Evolutionary conservation across 1,284 basidiomycete species (phyloP), one percentile per base, ranked within the genome.

Genomic region (Austroboletus novae-zelandiae): DNA sequence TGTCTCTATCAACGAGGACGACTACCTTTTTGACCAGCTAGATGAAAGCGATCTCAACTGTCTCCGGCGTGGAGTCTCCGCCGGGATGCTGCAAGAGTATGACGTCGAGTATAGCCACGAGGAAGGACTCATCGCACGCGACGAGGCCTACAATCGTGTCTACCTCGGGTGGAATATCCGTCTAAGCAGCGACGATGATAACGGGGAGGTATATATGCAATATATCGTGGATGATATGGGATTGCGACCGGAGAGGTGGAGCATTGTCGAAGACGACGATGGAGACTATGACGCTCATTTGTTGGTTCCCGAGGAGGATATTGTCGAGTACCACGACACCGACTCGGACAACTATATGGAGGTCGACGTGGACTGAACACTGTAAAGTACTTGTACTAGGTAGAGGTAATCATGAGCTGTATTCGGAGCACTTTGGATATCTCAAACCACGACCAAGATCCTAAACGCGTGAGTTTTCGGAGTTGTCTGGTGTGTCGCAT

Each of bases 131-230:
- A 52, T 78, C 44, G 73, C 73, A 15, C 67, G 68, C 35, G 63
- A 66, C 45, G 70, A 70, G 37, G 69, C 66, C n/a, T 65, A 67
- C 51, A 72, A 71, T 59, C 66, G 74, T 30, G 59, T 86, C 10
- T 81, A 74, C 56, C 71, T 88, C 9, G 86, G 85, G 6, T 88
- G 82, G 82, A 87, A 86, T 57, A 75, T 88, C 49, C 57, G 65
- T 20, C 63, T 80, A 41, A 72, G 71, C 29, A 69, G 67, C 5
- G 71, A 72, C 43, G 83, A 85, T 59, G 63, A 68, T 11, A 71
- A 71, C 30, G 84, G 84, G 31, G 74, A 77, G 37, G 54, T 57
- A 34, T 87, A 73, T 61, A 78, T 87, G 64, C 68, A 67, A 14
- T 71, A 73, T 59, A 62, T 80, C 34, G 56, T 78, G 36, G 63